These are phyloP conservation scores for Phtheirospermum japonicum DNA, from an alignment of 257 asterid species.

Conservation along the genomic window DNA sequence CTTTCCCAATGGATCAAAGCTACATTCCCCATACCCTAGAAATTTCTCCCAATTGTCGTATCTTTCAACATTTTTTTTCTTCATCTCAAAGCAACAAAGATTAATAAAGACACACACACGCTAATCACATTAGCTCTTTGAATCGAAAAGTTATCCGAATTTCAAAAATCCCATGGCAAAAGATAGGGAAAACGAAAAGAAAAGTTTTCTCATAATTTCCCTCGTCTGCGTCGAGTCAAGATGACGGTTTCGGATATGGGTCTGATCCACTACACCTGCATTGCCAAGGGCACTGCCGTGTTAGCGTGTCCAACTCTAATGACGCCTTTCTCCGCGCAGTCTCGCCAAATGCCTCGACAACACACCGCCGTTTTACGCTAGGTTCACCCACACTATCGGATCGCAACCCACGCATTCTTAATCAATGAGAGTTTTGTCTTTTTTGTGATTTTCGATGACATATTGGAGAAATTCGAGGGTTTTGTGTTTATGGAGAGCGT, in stretches of 20 bases:
- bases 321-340: constrained; percentile 63
- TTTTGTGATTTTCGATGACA: constrained; percentile 56
- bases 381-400: constrained; percentile 63
- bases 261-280: constrained; percentile 62
- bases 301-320: constrained; percentile 74
- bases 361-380: constrained; percentile 56
- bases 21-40: too few relatives aligned
- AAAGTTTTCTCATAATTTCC: constrained; percentile 7
- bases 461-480: constrained; percentile 47
- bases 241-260: constrained; percentile 52
- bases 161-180: neutral
- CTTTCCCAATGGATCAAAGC: too few relatives aligned
- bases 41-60: neutral
- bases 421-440: constrained; percentile 44
- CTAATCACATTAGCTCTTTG: neutral
- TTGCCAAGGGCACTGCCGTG: constrained; percentile 54
- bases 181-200: neutral
- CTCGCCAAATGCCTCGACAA: constrained; percentile 57
- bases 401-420: constrained; percentile 51
- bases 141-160: neutral
- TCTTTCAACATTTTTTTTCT: neutral
- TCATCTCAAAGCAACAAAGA: neutral
- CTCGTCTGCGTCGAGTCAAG: constrained; percentile 14
- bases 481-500: constrained; percentile 48
- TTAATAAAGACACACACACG: neutral